Conservation (phyloP, 2,329 filamentous ascomycete genomes). For the Leptographium wingfieldii region DNA sequence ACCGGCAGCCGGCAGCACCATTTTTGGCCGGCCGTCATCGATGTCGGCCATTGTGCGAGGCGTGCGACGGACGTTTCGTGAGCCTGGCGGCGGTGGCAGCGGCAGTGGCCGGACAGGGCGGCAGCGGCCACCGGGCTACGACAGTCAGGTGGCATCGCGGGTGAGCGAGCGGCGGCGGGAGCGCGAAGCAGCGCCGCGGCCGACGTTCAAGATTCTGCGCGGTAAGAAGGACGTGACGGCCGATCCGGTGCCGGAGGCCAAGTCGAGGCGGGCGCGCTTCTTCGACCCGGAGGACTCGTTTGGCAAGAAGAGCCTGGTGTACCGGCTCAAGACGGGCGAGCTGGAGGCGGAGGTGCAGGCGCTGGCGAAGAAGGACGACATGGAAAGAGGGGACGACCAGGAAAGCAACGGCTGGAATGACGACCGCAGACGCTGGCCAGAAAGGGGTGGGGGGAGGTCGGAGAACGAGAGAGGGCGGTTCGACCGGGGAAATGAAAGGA, state of each 20-base stretch:
- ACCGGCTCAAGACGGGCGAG: constrained; percentile 35
- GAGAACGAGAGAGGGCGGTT: background rate
- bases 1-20: background rate
- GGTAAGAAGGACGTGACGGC: constrained; percentile 41
- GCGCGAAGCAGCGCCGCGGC: constrained; percentile 14
- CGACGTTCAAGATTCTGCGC: constrained; percentile 26
- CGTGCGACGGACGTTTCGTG: constrained; percentile 10
- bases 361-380: background rate
- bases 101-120: background rate
- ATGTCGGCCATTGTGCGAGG: constrained; percentile 14
- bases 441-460: background rate
- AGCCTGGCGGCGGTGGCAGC: background rate
- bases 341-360: constrained; percentile 21
- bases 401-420: background rate
- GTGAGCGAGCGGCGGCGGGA: constrained; percentile 17
- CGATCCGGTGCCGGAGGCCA: constrained; percentile 24
- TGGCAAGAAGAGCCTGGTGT: constrained; percentile 44
- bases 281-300: constrained; percentile 34
- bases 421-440: background rate
- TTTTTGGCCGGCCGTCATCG: constrained; percentile 9
- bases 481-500: background rate
- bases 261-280: constrained; percentile 39
- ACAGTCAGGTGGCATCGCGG: constrained; percentile 11
- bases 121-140: constrained; percentile 8
- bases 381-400: background rate